phyloP scores from a whole-genome alignment of 2,329 filamentous ascomycete genomes.

The Epicoccum sorghinum region DNA sequence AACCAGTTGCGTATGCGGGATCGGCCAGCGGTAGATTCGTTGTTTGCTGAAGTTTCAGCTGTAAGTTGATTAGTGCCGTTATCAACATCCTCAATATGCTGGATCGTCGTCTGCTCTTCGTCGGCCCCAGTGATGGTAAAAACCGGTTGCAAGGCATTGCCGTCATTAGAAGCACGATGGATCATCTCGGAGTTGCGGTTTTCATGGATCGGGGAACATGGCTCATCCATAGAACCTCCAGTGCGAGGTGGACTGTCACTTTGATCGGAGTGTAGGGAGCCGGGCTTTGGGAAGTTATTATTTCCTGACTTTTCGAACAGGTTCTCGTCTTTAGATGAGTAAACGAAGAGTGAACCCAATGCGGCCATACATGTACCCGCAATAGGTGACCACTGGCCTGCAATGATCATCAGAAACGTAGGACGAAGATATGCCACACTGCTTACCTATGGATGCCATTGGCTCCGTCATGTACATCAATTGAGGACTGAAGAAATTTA shows the following conservation, averaged over 20 bases:
- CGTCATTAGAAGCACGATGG: slow-evolving; percentile 23
- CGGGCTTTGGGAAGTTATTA: neutral
- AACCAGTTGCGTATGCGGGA: slow-evolving; percentile 47
- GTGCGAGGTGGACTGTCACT: neutral
- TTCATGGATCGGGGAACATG: neutral
- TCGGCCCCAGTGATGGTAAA: slow-evolving; percentile 24
- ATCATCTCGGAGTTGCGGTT: neutral
- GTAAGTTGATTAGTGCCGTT: neutral
- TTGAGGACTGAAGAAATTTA: slow-evolving; percentile 66
- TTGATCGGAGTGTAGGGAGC: slow-evolving; percentile 1
- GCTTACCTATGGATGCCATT: slow-evolving; percentile 61
- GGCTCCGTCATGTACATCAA: slow-evolving; percentile 67
- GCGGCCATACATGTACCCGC: slow-evolving; percentile 64
- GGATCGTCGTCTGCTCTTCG: slow-evolving; percentile 2
- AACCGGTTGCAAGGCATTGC: slow-evolving; percentile 19
- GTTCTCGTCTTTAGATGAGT: slow-evolving; percentile 44
- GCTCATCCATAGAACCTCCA: neutral
- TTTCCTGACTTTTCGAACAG: neutral
- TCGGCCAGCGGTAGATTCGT: slow-evolving; percentile 26
- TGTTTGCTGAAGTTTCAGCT: neutral
- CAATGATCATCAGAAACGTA: neutral
- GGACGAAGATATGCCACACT: no score
- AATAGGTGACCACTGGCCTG: slow-evolving; percentile 64
- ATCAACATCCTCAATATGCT: neutral
- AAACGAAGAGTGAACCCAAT: slow-evolving; percentile 64